Evolutionary conservation across 495 filamentous ascomycete genomes (phyloP).

Genomic region (Cetradonia linearis): DNA sequence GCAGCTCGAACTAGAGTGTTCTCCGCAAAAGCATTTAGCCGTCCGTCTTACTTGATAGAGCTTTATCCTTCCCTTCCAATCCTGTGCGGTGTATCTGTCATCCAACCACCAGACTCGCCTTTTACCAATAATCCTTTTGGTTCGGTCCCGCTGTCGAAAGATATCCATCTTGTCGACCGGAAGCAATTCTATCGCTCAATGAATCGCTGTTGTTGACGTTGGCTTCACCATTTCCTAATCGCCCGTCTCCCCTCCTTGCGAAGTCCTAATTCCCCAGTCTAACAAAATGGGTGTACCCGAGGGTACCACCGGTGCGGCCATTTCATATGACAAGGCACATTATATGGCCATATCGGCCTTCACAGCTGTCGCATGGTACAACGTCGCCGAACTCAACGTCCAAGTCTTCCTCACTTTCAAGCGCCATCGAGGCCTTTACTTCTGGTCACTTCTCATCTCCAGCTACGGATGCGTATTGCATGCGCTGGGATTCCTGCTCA

Average conservation of each 20-base stretch:
- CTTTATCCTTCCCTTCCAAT: conserved; percentile 11
- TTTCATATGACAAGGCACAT: conserved; percentile 15
- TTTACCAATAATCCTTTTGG: neutral
- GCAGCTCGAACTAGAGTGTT: conserved; percentile 3
- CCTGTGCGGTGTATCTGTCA: conserved; percentile 1
- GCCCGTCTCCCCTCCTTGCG: neutral
- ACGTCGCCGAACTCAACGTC: conserved; percentile 40
- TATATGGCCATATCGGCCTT: conserved; percentile 36
- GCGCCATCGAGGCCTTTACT: conserved; percentile 43
- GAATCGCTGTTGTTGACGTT: conserved; percentile 1
- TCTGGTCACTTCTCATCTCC: conserved; percentile 42
- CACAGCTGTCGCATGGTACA: conserved; percentile 42
- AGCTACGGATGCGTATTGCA: conserved; percentile 36
- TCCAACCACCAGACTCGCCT: neutral
- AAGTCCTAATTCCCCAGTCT: conserved; percentile 19
- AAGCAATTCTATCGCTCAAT: neutral
- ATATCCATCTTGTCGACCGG: neutral
- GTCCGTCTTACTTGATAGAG: conserved; percentile 14
- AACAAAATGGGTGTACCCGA: conserved; percentile 14
- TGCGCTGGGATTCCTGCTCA: conserved; percentile 43
- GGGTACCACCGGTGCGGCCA: conserved; percentile 18
- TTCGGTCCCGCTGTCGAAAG: neutral
- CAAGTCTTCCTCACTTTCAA: conserved; percentile 43
- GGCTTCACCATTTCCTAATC: neutral
- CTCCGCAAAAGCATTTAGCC: conserved; percentile 13